Base-by-base conservation (phyloP, 805 yeast species). In the Zygotorulaspora danielsina region DNA sequence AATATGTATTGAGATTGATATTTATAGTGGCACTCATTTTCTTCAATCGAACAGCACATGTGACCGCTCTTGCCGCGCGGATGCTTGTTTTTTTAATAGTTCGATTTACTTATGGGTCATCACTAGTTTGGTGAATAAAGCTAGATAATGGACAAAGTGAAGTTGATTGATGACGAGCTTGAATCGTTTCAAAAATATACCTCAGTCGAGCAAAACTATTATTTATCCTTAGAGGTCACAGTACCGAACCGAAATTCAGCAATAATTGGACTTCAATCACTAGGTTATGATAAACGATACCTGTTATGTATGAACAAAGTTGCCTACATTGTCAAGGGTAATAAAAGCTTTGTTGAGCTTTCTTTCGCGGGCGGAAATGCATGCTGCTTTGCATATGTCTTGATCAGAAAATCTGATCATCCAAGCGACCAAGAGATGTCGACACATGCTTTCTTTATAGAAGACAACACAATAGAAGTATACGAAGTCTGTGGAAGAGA, bases 241-340 rank as follows among this genome's bases (percentile, higher is more conserved):
- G 27, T n/a, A 25, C 33, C 30, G 21, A 15, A n/a, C 24, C 25
- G 32, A 16, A 31, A 17, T 12, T 34, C 46, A 4, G 15, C 37
- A 1, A 13, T 44, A 13, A 16, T 39, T 8, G 44, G 42, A 18
- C 28, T 32, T 29, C 33, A 37, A 8, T 16, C 12, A 17, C 19
- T 44, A 21, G 19, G 20, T 20, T 30, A 24, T 16, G 25, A 26
- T 5, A n/a, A 28, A 4, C 19, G 21, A 5, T 33, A 37, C 18
- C 37, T 36, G 17, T 17, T 44, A 21, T 44, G 47, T 38, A 32
- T 35, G 18, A 34, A 25, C 25, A 28, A 31, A 4, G 44, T 26
- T 10, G 18, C 36, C 7, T 34, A 39, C 24, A 13, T 39, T n/a
- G 37, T 29, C 11, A 16, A 37, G 6, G 18, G 16, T 11, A 18